Conservation (phyloP, 1,139 yeast species). For the Kodamaea sp. region DNA sequence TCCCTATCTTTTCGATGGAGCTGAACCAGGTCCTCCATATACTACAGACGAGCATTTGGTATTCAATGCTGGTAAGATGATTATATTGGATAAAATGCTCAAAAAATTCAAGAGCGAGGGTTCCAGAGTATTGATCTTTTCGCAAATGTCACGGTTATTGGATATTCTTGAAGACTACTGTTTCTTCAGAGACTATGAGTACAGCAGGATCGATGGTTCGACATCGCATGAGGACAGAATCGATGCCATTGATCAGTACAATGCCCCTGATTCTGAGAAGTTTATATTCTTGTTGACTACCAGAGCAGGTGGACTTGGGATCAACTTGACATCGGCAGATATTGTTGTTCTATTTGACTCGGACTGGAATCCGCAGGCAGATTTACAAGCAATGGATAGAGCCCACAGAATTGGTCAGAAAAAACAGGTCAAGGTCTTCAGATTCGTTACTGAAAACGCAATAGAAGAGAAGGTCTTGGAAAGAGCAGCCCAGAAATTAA, state of each 20-base stretch:
- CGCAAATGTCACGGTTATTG: constrained; percentile 91
- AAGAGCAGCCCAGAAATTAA: constrained; percentile 90
- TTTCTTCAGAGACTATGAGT: constrained; percentile 74
- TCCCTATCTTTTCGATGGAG: constrained; percentile 95
- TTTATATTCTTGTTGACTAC: constrained; percentile 88
- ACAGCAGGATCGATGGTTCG: constrained; percentile 93
- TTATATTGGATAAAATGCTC: constrained; percentile 80
- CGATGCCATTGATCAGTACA: constrained; percentile 88
- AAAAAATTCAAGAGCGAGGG: constrained; percentile 74
- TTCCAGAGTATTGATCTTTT: constrained; percentile 85
- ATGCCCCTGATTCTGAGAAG: constrained; percentile 77
- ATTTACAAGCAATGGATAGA: constrained; percentile 97
- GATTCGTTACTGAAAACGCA: constrained; percentile 94
- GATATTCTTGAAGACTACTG: constrained; percentile 96
- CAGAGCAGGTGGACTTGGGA: constrained; percentile 98
- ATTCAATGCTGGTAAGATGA: constrained; percentile 86
- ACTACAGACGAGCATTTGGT: constrained; percentile 95
- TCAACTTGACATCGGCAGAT: constrained; percentile 91
- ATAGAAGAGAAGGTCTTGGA: constrained; percentile 95
- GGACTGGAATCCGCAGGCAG: constrained; percentile 99
- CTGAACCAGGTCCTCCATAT: constrained; percentile 98
- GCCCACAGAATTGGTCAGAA: constrained; percentile 98
- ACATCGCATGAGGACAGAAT: constrained; percentile 94
- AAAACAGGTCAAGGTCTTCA: constrained; percentile 87
- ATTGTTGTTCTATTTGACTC: constrained; percentile 88